Base-by-base conservation (phyloP, 176 grass and related monocot genomes). In the Carex kokanica region DNA sequence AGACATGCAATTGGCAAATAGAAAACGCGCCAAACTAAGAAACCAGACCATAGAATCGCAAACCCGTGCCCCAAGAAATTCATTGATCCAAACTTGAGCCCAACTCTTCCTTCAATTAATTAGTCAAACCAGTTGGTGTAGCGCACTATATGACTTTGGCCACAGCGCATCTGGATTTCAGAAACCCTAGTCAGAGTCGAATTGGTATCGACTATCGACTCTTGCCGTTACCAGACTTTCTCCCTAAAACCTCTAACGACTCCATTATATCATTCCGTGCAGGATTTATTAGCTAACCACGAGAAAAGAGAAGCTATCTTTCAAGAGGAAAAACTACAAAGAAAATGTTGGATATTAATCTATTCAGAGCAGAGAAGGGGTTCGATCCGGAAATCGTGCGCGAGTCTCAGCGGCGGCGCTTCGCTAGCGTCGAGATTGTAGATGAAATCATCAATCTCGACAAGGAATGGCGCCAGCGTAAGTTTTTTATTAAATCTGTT, bases 401-500 rank as follows among this genome's bases (percentile, higher is more conserved):
- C 25, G 83, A 95, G 59, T 98, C 93, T 17, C 96, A 95, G 88
- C 87, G 91, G 75, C 87, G 81, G 4, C 91, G 93, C 53, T 89
- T 5, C 77, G 89, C 78, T 18, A 1, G 78, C 74, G 91, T 93
- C 47, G 88, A 88, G 67, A 68, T 99, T 80, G 91, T 99, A 52
- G 90, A 98, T 63, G 92, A 98, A 85, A 87, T 88, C 86, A 93
- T 99, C 77, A 72, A 45, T 62, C 91, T 95, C 88, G 93, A 95
- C 81, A 74, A 78, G 69, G 91, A 87, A 79, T 99, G 96, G 96
- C 93, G 91, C 74, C 78, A 91, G 24, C 92, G 96, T 99, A 88
- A 68, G 81, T 10, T 0, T 27, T 27, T 54, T 77, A 21, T 40
- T 64, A 11, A 25, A 60, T 81, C 62, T 72, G 12, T 43, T 31